Conservation (phyloP, 208 protist genomes). For the Trypanosomatidae sp. region DNA sequence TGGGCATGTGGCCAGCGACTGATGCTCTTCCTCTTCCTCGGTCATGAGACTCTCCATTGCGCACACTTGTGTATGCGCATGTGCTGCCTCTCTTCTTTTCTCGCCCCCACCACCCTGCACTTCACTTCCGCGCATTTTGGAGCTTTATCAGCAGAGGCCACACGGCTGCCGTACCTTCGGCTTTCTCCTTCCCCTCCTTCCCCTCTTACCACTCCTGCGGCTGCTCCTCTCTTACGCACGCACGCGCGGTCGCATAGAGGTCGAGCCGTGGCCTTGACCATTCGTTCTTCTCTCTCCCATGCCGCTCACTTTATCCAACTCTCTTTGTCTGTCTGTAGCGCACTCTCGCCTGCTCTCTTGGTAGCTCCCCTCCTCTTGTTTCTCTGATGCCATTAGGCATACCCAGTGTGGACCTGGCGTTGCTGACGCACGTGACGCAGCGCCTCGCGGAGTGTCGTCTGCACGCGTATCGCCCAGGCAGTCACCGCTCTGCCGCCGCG, state of each 20-base stretch:
- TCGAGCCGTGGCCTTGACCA: conserved; percentile 2
- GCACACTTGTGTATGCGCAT: neutral
- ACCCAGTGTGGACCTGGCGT: conserved; percentile 47
- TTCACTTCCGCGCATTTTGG: neutral
- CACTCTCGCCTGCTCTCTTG: neutral
- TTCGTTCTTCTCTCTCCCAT: neutral
- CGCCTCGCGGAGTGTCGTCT: conserved; percentile 43
- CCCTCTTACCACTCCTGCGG: neutral
- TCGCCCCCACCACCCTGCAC: neutral
- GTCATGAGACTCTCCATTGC: neutral
- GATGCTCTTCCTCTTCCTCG: neutral
- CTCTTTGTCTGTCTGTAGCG: neutral
- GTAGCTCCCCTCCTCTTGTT: conserved; percentile 10
- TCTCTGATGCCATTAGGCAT: conserved; percentile 21
- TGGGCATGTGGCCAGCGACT: neutral
- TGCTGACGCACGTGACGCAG: conserved; percentile 40
- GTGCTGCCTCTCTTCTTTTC: no score
- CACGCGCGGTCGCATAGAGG: neutral
- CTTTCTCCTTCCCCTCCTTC: neutral
- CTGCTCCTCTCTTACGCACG: neutral
- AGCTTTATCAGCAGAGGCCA: neutral
- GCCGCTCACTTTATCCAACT: neutral
- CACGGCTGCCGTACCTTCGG: neutral
- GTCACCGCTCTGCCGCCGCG: conserved; percentile 42
- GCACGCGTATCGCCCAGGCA: conserved; percentile 52